Conservation (phyloP, 2,329 filamentous ascomycete genomes). For the Nemania bipapillata region DNA sequence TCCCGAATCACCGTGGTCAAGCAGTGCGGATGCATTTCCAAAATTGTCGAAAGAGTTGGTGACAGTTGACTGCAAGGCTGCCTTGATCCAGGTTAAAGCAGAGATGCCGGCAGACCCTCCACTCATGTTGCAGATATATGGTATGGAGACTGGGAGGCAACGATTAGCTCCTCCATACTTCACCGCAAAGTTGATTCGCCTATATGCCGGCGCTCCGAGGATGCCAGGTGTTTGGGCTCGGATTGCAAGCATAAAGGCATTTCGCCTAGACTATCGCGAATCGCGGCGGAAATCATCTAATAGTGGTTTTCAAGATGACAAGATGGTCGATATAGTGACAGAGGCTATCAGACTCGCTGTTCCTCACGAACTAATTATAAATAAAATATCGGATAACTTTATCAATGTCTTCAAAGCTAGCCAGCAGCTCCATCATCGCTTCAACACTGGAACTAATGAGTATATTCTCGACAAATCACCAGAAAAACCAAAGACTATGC, state of each 20-base stretch:
- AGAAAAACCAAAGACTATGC: constrained; percentile 85
- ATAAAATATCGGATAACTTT: constrained; percentile 92
- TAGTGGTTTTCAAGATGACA: constrained; percentile 74
- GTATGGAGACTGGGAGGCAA: constrained; percentile 83
- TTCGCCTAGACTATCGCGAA: constrained; percentile 83
- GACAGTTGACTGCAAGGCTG: constrained; percentile 82
- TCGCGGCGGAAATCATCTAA: constrained; percentile 73
- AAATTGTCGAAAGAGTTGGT: constrained; percentile 70
- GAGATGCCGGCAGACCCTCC: constrained; percentile 89
- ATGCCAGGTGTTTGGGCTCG: constrained; percentile 87
- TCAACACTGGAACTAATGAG: constrained; percentile 86
- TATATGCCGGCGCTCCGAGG: constrained; percentile 88
- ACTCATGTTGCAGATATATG: constrained; percentile 88
- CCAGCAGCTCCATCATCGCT: constrained; percentile 91
- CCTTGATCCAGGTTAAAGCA: constrained; percentile 86
- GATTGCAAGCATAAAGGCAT: constrained; percentile 82
- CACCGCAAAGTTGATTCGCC: constrained; percentile 77
- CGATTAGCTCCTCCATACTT: constrained; percentile 88
- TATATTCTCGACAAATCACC: constrained; percentile 88
- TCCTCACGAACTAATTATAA: constrained; percentile 89
- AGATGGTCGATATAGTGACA: constrained; percentile 81
- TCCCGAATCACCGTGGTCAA: constrained; percentile 46
- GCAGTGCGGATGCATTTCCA: constrained; percentile 50
- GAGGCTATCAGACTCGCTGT: constrained; percentile 89
- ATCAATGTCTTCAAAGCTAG: constrained; percentile 87